These are phyloP conservation scores for Russula brevipes DNA, from an alignment of 768 basidiomycete genomes.

Conservation along the genomic window DNA sequence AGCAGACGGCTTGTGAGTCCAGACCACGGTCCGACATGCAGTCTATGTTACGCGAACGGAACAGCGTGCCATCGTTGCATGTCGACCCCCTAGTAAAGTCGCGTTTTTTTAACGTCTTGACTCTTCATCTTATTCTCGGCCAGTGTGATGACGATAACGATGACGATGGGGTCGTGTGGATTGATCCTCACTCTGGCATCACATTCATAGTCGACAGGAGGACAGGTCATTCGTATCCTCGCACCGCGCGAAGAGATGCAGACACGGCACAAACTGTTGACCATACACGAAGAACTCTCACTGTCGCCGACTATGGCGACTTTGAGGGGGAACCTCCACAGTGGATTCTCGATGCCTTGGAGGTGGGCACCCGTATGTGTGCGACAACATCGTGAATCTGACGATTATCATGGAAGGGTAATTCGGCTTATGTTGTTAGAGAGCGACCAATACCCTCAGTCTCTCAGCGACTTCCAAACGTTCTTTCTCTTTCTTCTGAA, in stretches of 20 bases:
- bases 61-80: not conserved
- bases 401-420: conserved; percentile 38
- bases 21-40: not conserved
- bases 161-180: conserved; percentile 46
- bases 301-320: not conserved
- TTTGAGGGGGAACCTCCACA: conserved; percentile 39
- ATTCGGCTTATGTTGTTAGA: conserved; percentile 47
- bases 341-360: conserved; percentile 61
- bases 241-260: conserved; percentile 22
- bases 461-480: conserved; percentile 24
- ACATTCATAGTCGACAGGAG: conserved; percentile 57
- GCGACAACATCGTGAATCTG: not conserved
- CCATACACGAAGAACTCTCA: conserved; percentile 25
- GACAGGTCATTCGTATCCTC: conserved; percentile 61
- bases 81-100: conserved; percentile 6
- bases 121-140: not conserved
- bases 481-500: conserved; percentile 2
- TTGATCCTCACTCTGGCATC: conserved; percentile 57
- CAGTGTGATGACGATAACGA: conserved; percentile 12
- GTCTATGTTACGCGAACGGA: not conserved
- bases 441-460: conserved; percentile 45
- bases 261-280: conserved; percentile 23
- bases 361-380: conserved; percentile 35
- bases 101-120: not conserved
- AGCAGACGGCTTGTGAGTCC: not conserved